phyloP scores from a whole-genome alignment of 75 land plant species.

The Pinus albicaulis region DNA sequence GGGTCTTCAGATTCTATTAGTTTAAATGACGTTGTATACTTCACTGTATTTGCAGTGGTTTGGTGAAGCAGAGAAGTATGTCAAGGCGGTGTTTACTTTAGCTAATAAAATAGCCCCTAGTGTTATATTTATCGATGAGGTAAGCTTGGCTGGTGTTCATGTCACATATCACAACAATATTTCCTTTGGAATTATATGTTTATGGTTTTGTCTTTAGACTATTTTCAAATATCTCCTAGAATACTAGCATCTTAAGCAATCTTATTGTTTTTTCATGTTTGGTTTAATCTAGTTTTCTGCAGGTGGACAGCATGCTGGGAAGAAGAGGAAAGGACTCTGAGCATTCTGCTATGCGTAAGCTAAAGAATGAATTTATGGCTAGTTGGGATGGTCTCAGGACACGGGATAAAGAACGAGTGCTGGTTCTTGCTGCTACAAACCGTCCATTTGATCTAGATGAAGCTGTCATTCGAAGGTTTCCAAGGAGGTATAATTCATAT shows the following conservation, averaged over 20 bases:
- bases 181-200: neutral
- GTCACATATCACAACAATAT: too few species aligned
- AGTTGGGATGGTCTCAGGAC: slow-evolving; percentile 56
- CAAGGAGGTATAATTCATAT: slow-evolving; percentile 28
- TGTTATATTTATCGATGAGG: slow-evolving; percentile 58
- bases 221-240: neutral
- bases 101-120: slow-evolving; percentile 55
- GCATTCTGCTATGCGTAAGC: slow-evolving; percentile 54
- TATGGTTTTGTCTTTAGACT: neutral
- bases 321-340: slow-evolving; percentile 46
- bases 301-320: slow-evolving; percentile 51
- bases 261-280: neutral
- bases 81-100: slow-evolving; percentile 49
- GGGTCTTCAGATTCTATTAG: too few species aligned
- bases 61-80: slow-evolving; percentile 65
- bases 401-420: slow-evolving; percentile 39
- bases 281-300: neutral
- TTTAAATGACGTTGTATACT: neutral
- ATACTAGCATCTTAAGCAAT: neutral
- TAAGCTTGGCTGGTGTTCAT: neutral
- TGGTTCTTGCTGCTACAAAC: slow-evolving; percentile 53
- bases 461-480: slow-evolving; percentile 52
- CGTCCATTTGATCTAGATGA: slow-evolving; percentile 61
- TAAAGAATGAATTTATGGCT: slow-evolving; percentile 57
- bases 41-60: slow-evolving; percentile 29